These are phyloP conservation scores for Acanthamoeba royreba DNA, from an alignment of 208 protist species.

Conservation along the genomic window DNA sequence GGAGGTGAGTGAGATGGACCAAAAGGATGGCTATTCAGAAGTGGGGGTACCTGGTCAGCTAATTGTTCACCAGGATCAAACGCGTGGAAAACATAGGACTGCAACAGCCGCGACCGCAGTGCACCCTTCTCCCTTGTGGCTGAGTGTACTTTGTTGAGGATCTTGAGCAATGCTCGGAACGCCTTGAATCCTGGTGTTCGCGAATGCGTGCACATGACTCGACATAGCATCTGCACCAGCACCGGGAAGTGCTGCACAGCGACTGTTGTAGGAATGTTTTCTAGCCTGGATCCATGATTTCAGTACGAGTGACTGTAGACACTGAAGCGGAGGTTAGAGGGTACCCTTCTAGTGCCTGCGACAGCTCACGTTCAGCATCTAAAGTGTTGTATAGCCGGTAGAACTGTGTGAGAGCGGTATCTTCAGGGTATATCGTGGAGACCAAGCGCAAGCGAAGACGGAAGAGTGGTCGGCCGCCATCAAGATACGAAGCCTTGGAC, in stretches of 20 bases:
- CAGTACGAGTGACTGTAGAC: neutral
- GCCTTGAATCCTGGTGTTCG: slow-evolving; percentile 25
- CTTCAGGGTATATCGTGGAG: slow-evolving; percentile 56
- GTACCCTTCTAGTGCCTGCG: neutral
- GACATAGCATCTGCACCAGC: slow-evolving; percentile 19
- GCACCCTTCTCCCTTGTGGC: slow-evolving; percentile 16
- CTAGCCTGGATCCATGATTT: neutral
- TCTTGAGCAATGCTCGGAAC: slow-evolving; percentile 22
- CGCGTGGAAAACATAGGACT: slow-evolving; percentile 16
- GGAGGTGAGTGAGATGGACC: neutral
- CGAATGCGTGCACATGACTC: slow-evolving; percentile 28
- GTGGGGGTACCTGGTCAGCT: neutral
- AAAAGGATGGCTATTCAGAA: neutral
- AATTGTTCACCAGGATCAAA: neutral
- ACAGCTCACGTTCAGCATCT: neutral
- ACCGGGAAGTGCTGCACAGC: slow-evolving; percentile 43
- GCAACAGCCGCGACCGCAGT: neutral
- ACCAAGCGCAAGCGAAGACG: slow-evolving; percentile 41
- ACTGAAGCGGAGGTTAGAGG: neutral
- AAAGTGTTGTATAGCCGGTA: slow-evolving; percentile 35
- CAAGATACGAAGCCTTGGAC: neutral
- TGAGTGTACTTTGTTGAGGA: slow-evolving; percentile 23
- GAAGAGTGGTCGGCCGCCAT: slow-evolving; percentile 51
- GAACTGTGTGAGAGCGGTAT: slow-evolving; percentile 51
- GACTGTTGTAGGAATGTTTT: neutral